These are phyloP conservation scores for Calonectria honghensis DNA, from an alignment of 2,329 filamentous ascomycete species.

Conservation along the genomic window DNA sequence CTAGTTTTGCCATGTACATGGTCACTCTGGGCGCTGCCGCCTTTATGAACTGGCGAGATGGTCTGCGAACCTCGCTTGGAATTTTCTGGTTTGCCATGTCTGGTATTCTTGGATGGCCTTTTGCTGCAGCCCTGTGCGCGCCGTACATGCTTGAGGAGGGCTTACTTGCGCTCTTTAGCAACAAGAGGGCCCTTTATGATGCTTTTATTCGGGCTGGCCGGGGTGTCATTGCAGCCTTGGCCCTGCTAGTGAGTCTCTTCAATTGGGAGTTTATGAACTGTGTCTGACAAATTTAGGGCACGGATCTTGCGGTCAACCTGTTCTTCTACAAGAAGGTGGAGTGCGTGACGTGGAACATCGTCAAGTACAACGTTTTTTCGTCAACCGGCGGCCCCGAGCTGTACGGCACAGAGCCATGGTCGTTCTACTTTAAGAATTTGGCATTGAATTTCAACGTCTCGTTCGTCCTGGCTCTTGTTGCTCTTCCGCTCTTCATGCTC, in stretches of 20 bases:
- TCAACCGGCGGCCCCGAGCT: constrained; percentile 89
- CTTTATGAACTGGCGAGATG: constrained; percentile 92
- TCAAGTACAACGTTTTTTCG: constrained; percentile 96
- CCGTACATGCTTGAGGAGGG: constrained; percentile 89
- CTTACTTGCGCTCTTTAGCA: constrained; percentile 72
- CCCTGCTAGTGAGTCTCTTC: constrained; percentile 78
- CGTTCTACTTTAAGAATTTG: constrained; percentile 95
- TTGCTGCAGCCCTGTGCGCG: constrained; percentile 86
- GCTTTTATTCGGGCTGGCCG: constrained; percentile 77
- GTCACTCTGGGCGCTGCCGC: constrained; percentile 89
- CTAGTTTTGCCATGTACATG: constrained; percentile 97
- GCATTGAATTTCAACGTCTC: constrained; percentile 96
- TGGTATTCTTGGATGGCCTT: constrained; percentile 94
- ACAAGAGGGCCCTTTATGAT: constrained; percentile 76
- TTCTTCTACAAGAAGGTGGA: constrained; percentile 89
- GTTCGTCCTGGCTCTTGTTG: constrained; percentile 86
- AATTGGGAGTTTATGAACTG: background rate
- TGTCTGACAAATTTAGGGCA: constrained; percentile 66
- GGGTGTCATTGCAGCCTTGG: constrained; percentile 79
- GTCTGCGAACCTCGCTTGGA: constrained; percentile 85
- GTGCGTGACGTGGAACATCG: constrained; percentile 92
- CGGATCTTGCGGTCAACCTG: constrained; percentile 83
- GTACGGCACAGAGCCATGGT: constrained; percentile 97
- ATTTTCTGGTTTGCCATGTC: constrained; percentile 94
- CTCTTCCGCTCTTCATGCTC: constrained; percentile 83